Percentiles rank a stretch among this genome's conserved stretches.
Evolutionary conservation across 2,329 filamentous ascomycete genomes (phyloP).

Genomic region (Didymella pomorum): DNA sequence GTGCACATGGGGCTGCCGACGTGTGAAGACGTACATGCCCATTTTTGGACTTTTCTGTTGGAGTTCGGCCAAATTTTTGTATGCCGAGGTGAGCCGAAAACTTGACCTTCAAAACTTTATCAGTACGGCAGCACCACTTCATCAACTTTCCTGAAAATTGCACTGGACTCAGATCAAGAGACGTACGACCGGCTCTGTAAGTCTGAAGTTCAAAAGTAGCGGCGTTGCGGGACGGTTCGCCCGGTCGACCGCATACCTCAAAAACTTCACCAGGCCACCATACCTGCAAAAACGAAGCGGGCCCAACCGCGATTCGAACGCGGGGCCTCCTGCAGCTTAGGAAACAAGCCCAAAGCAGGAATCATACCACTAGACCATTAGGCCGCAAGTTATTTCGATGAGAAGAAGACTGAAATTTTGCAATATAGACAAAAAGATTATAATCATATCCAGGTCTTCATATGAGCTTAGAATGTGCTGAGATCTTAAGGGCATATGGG

Average conservation of each 20-base stretch:
- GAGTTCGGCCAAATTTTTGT: not conserved
- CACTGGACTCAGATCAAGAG: not conserved
- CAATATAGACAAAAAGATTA: no score
- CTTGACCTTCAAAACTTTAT: not conserved
- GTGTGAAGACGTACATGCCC: not conserved
- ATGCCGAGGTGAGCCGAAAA: not conserved
- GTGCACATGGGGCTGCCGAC: not conserved
- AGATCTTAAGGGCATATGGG: not conserved
- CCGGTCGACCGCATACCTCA: not conserved
- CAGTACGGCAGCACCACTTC: not conserved
- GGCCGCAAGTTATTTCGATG: not conserved
- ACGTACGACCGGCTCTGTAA: not conserved
- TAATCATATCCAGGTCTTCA: no score
- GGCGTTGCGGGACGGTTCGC: not conserved
- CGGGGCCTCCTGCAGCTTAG: slow-evolving; percentile 1
- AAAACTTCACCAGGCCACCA: not conserved
- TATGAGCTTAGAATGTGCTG: not conserved
- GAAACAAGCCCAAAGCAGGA: not conserved
- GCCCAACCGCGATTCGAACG: slow-evolving; percentile 3
- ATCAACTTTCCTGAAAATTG: not conserved
- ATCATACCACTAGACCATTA: slow-evolving; percentile 4
- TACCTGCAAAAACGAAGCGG: not conserved
- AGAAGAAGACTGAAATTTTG: no score
- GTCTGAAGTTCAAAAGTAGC: not conserved
- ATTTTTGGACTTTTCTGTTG: not conserved